Evolutionary conservation across 2,329 filamentous ascomycete genomes (phyloP).

Genomic region (Malbranchea cinnamomea): DNA sequence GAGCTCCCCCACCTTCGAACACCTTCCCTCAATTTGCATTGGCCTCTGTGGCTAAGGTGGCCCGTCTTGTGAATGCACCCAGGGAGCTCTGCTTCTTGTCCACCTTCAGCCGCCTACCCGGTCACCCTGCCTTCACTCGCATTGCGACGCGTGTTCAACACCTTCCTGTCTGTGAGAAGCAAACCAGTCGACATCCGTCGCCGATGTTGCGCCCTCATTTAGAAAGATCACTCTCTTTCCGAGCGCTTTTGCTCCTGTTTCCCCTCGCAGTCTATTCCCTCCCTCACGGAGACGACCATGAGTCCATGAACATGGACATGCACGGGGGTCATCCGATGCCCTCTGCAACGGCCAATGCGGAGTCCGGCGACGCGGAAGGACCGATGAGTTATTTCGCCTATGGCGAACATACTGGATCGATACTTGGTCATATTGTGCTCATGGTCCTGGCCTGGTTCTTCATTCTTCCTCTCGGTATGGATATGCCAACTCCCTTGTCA

Average conservation of each 20-base stretch:
- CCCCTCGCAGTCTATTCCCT: conserved; percentile 18
- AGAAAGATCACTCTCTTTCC: too few species aligned
- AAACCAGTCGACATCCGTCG: too few species aligned
- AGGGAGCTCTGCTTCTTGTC: too few species aligned
- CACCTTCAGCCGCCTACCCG: too few species aligned
- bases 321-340: conserved; percentile 13
- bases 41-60: too few species aligned
- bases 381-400: conserved; percentile 30
- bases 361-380: conserved; percentile 17
- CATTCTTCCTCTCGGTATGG: conserved; percentile 55
- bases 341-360: conserved; percentile 10
- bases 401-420: conserved; percentile 27
- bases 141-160: too few species aligned
- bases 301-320: conserved; percentile 19
- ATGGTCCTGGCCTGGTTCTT: conserved; percentile 62
- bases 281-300: conserved; percentile 20
- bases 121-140: too few species aligned
- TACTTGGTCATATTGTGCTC: conserved; percentile 55
- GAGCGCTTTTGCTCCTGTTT: conserved; percentile 12
- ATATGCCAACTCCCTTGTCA: conserved; percentile 3
- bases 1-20: too few species aligned
- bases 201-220: too few species aligned
- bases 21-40: too few species aligned
- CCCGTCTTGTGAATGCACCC: too few species aligned
- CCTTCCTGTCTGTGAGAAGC: too few species aligned